Evolutionary conservation across 2,329 filamentous ascomycete species (phyloP), one percentile per base, ranked within the genome.

Genomic region (Fusarium continuum): DNA sequence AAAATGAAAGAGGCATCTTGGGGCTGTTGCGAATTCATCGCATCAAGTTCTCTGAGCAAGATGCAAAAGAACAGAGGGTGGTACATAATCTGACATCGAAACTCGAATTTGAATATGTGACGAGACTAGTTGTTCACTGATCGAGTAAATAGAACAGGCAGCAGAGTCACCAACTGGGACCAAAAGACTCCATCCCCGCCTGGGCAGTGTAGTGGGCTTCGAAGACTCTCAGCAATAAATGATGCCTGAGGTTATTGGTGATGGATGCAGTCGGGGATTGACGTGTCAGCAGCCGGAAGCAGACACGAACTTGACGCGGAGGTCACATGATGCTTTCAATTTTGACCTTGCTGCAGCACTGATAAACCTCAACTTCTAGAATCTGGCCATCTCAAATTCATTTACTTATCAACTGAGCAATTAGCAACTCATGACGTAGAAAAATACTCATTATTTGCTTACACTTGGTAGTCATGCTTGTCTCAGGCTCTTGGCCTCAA

Each of bases 1-100:
- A 78, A 74, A 95, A 96, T 2, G 80, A 80, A 64, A 92, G 81
- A 17, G 87, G 82, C 88, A 90, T 90, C 20, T 36, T 65, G 44
- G 7, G 40, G 22, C 19, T 34, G n/a, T 55, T 32, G 32, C 39
- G 11, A 31, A 49, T 28, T 45, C 64, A 65, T 58, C 11, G 40
- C 23, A 51, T 34, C 19, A 13, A 17, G 20, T 31, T 29, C 16
- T 28, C 20, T 13, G 29, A 20, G 29, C 41, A 35, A 32, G 38
- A 10, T 17, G 13, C 16, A 29, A 40, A 22, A 28, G 25, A 31
- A 58, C 22, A 54, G 52, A 52, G 28, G 35, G 28, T 13, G 36
- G 11, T 17, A 25, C 22, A 17, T 22, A 16, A 19, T 26, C 17
- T 49, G 23, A 23, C 43, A 32, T 49, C 39, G 19, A 16, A 40